Evolutionary conservation across 164 flowering plant genomes (phyloP), one percentile per base, ranked within the genome.

Genomic region (Liquidambar formosana): DNA sequence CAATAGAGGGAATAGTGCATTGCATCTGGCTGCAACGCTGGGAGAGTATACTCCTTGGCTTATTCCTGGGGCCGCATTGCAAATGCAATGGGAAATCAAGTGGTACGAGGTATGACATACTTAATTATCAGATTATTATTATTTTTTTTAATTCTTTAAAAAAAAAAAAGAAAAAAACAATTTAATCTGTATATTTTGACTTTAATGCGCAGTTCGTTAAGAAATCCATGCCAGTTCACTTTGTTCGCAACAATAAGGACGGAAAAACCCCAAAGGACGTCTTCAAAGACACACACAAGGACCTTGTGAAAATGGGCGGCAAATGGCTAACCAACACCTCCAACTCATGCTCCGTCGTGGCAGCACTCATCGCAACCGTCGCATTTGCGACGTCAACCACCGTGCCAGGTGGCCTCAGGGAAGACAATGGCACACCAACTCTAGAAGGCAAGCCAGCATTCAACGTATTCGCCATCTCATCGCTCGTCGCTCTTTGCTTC

Each of bases 81-180:
- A 82, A 56, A 79, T 85, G 86, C 84, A 79, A 61, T 83, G 83
- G 82, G 84, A 85, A 65, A 63, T 75, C 68, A 83, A 77, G n/a
- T n/a, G n/a, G n/a, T n/a, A n/a, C n/a, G n/a, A n/a, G n/a, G n/a
- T n/a, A n/a, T n/a, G n/a, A n/a, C n/a, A n/a, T n/a, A n/a, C n/a
- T n/a, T n/a, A n/a, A n/a, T n/a, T n/a, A n/a, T n/a, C n/a, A n/a
- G n/a, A n/a, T n/a, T n/a, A n/a, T n/a, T n/a, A n/a, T n/a, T n/a
- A n/a, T n/a, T n/a, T n/a, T n/a, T n/a, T n/a, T n/a, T n/a, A n/a
- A n/a, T n/a, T n/a, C n/a, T n/a, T n/a, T n/a, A n/a, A n/a, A n/a
- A n/a, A n/a, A n/a, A n/a, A n/a, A n/a, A n/a, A n/a, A n/a, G n/a
- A n/a, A n/a, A n/a, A n/a, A n/a, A n/a, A n/a, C n/a, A n/a, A n/a